phyloP scores from a whole-genome alignment of 176 grass and related monocot genomes.

The Miscanthus lutarioriparius region DNA sequence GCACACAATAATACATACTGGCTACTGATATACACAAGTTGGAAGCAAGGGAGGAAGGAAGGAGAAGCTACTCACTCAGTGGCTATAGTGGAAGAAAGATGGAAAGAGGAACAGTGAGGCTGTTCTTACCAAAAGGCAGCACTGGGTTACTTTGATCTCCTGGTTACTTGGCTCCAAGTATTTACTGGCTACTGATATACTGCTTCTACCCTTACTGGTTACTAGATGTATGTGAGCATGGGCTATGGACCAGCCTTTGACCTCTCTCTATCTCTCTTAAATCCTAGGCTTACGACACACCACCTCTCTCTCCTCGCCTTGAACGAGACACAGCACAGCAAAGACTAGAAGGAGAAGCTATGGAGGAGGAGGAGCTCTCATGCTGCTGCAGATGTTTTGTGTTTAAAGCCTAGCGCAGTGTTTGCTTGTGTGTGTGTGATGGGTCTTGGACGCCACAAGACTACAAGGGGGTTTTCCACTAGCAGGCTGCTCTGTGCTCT shows the following conservation, averaged over 20 bases:
- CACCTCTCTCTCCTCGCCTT: neutral
- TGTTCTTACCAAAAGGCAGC: constrained; percentile 40
- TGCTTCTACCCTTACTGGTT: neutral
- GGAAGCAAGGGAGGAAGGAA: neutral
- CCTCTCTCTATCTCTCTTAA: constrained; percentile 2
- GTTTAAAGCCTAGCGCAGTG: neutral
- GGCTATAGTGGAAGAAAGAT: neutral
- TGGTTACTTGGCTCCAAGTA: constrained; percentile 17
- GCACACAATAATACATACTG: constrained; percentile 24
- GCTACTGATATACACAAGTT: neutral
- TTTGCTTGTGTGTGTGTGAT: neutral
- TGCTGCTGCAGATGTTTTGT: constrained; percentile 37
- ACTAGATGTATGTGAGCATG: neutral
- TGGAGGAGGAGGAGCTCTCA: constrained; percentile 13
- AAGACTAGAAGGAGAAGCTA: neutral
- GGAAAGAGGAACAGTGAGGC: constrained; percentile 33
- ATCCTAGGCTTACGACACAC: neutral
- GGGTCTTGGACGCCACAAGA: neutral
- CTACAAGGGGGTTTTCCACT: neutral
- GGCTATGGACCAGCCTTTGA: constrained; percentile 36
- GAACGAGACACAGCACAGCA: neutral
- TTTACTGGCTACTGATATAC: constrained; percentile 39
- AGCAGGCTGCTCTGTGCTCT: neutral
- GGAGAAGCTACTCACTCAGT: constrained; percentile 31
- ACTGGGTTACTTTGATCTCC: constrained; percentile 18